These are phyloP conservation scores for Blastobotrys buckinghamii DNA, from an alignment of 1,139 yeast species.

Conservation along the genomic window DNA sequence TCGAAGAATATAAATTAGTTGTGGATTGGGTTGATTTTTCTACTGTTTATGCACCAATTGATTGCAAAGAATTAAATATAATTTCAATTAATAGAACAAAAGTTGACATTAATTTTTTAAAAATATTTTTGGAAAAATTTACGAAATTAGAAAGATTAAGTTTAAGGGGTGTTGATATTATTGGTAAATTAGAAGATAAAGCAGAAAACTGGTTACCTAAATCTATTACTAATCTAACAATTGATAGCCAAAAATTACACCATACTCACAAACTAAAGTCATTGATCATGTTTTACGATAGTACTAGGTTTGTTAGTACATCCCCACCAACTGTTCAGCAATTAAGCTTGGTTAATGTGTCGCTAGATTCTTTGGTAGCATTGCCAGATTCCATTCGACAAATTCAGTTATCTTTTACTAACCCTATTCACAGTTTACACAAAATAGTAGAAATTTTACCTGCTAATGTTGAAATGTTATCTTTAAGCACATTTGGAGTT, in stretches of 20 bases:
- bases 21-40: background rate
- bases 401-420: background rate
- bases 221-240: background rate
- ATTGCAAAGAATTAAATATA: background rate
- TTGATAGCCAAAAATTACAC: background rate
- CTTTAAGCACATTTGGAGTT: background rate
- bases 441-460: background rate
- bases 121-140: background rate
- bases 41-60: background rate
- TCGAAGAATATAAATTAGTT: background rate
- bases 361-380: background rate
- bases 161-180: constrained; percentile 1
- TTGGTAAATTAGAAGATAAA: background rate
- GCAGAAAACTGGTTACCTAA: background rate
- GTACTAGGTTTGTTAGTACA: background rate
- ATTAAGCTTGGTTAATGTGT: background rate
- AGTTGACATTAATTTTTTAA: background rate
- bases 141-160: background rate
- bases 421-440: background rate
- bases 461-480: background rate
- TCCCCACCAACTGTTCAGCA: background rate
- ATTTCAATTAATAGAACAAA: background rate
- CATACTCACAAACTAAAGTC: background rate
- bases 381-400: background rate
- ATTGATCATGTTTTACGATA: background rate